These are phyloP conservation scores for Blastobotrys americana DNA, from an alignment of 805 yeast genomes.

Conservation along the genomic window DNA sequence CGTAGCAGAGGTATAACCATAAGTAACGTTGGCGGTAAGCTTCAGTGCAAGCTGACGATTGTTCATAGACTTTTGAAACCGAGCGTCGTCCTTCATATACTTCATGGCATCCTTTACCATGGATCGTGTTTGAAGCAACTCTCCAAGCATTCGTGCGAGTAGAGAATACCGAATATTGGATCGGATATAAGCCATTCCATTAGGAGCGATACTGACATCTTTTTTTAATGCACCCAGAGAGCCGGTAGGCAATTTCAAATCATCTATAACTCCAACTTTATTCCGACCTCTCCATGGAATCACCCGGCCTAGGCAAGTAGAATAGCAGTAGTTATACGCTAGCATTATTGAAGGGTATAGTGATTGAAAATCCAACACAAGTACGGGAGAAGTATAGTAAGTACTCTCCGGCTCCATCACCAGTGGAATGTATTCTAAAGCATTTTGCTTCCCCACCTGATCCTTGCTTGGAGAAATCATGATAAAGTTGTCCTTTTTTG, in stretches of 20 bases:
- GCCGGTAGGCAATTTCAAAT: conserved; percentile 49
- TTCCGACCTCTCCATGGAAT: conserved; percentile 28
- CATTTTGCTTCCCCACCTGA: conserved; percentile 76
- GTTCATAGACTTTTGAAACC: conserved; percentile 46
- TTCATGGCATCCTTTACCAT: conserved; percentile 73
- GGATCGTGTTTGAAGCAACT: conserved; percentile 70
- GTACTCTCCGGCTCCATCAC: conserved; percentile 88
- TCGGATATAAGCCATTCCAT: conserved; percentile 75
- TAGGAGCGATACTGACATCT: conserved; percentile 68
- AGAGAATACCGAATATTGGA: conserved; percentile 59
- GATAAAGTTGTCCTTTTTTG: conserved; percentile 68
- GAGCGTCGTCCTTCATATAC: conserved; percentile 25
- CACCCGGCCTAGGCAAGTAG: conserved; percentile 36
- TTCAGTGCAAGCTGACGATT: conserved; percentile 83
- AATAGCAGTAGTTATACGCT: conserved; percentile 72
- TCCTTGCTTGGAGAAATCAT: conserved; percentile 70
- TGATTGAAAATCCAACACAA: conserved; percentile 90
- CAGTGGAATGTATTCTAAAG: conserved; percentile 80
- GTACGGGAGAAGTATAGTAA: conserved; percentile 79
- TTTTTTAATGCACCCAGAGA: conserved; percentile 44
- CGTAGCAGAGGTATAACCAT: conserved; percentile 92
- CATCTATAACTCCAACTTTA: conserved; percentile 33
- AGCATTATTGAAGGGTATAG: conserved; percentile 87
- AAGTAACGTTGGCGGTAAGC: conserved; percentile 88
- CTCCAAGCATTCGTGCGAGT: conserved; percentile 76